Base-by-base conservation (phyloP, 129 eudicot genomes). In the Glebionis coronaria region DNA sequence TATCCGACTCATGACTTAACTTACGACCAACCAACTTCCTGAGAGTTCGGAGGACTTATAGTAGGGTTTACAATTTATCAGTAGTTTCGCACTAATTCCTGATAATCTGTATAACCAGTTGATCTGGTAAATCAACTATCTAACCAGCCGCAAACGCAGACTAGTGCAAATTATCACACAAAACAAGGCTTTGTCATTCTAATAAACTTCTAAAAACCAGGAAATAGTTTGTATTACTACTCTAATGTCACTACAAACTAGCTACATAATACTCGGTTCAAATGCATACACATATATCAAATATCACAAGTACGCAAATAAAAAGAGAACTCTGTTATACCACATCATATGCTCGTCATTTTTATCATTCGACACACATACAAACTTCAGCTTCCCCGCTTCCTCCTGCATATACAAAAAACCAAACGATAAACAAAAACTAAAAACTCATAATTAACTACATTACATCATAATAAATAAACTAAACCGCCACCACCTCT, bases 321-420 rank as follows among this genome's bases (percentile, higher is more conserved):
- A 62, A 62, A 71, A 73, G 73, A 50, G 51, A 84, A 70, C 68
- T 27, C 4, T 46, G 68, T 49, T n/a, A 72, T 93, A 93, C 99
- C 99, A 93, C 60, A 89, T 71, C 99, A 93, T 93, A 79, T 93
- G 99, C 71, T 84, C 75, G 59, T 93, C 97, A 60, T 65, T 53
- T 45, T 86, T 89, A 77, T 93, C 97, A 81, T 93, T 93, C 15
- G 91, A 87, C 65, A 76, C 85, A 38, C 99, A 89, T 52, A 76
- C 85, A 84, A 93, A 84, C 76, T 73, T 93, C 69, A 93, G 88
- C 11, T 74, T 79, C 65, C 96, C 95, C 44, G 84, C 79, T 81
- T 88, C 95, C 81, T 93, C 99, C 98, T 93, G 89, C 63, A 68
- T 69, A 69, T 12, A 44, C 46, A 21, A 69, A 61, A 10, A 73